Base-by-base conservation (phyloP, 2,329 filamentous ascomycete species). In the Nemania abortiva region DNA sequence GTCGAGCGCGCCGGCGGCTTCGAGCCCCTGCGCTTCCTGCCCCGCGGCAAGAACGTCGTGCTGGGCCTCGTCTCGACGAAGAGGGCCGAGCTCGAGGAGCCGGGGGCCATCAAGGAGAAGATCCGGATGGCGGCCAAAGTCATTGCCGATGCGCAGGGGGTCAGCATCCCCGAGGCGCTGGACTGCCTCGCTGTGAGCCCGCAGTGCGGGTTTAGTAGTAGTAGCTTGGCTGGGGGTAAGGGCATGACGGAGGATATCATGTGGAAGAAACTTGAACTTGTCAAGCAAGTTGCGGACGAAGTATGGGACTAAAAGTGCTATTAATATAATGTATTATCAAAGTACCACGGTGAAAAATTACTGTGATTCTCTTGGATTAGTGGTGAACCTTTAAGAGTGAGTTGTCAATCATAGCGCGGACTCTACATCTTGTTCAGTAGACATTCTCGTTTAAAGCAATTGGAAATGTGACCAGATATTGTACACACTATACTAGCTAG, bases 101-200 rank as follows among this genome's bases (percentile, higher is more conserved):
- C 82, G 65, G 78, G 79, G 53, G 78, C 80, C 66, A 79, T 86
- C 75, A 83, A 82, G 72, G 78, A 77, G 67, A 80, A 81, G 6
- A 81, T 86, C 3, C 74, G 79, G 27, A 77, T 82, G 22, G 84
- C 84, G 1, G 88, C 88, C 1, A 83, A 85, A 45, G 86, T 87
- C 75, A 86, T 90, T 62, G 87, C 88, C 0, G 81, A 87, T 71
- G 88, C 88, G 0, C 87, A 85, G 65, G 84, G 83, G 5, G 80
- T 88, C 71, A 83, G 81, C 5, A 77, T 82, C 18, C 81, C 88
- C 68, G 84, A 89, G 71, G 88, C 88, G 0, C 77, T 91, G 71
- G 77, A 76, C 27, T 85, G 86, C 72, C 80, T 90, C 59, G 86
- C 86, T 39, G 82, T 89, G 10, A 88, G 85, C 72, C 87, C 88